Conservation (phyloP, 495 filamentous ascomycete genomes). For the Xanthoparmelia taractica region DNA sequence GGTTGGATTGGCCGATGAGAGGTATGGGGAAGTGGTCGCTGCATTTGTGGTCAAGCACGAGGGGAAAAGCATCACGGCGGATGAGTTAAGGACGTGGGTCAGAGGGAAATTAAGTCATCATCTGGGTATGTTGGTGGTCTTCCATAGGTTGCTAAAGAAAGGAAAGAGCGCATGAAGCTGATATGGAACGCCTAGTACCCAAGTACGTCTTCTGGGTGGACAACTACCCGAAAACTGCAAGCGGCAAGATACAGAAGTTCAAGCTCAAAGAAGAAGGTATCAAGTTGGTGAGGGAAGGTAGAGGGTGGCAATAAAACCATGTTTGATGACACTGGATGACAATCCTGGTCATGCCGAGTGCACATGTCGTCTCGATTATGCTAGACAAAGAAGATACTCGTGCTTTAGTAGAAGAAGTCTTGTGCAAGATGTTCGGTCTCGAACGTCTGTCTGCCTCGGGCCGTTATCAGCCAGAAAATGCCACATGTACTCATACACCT, state of each 20-base stretch:
- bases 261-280: conserved; percentile 64
- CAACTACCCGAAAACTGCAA: conserved; percentile 84
- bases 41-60: conserved; percentile 63
- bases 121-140: conserved; percentile 45
- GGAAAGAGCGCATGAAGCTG: conserved; percentile 1
- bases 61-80: conserved; percentile 36
- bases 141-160: background rate
- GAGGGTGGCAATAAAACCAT: conserved; percentile 8
- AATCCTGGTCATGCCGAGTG: background rate
- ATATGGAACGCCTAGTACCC: conserved; percentile 48
- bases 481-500: too few species aligned
- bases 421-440: too few species aligned
- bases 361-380: too few species aligned
- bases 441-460: too few species aligned
- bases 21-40: conserved; percentile 79
- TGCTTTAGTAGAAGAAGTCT: too few species aligned
- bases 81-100: conserved; percentile 67
- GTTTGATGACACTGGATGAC: too few species aligned
- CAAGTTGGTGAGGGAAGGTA: conserved; percentile 35
- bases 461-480: too few species aligned
- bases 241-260: conserved; percentile 96
- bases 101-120: conserved; percentile 62
- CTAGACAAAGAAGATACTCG: too few species aligned
- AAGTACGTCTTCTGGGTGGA: conserved; percentile 84
- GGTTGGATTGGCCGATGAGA: conserved; percentile 74